Conservation (phyloP, 73 alveolate species). For the Stentor coeruleus region DNA sequence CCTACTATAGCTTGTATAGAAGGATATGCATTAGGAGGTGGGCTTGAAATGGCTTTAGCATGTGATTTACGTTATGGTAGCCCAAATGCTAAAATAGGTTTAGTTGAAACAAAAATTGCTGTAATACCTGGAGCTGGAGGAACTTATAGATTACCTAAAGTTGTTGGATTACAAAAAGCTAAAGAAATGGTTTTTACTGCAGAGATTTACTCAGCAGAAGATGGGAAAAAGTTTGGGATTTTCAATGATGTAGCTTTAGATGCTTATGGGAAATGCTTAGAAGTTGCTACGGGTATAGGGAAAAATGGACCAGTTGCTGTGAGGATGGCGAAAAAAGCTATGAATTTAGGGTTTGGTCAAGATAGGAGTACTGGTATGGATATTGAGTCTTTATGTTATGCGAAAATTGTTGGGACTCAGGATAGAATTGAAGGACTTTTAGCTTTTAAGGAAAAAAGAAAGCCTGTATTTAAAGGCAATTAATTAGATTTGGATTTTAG, state of each 20-base stretch:
- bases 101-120: constrained; percentile 93
- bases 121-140: constrained; percentile 99
- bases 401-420: constrained; percentile 73
- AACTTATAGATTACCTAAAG: constrained; percentile 85
- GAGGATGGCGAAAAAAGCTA: constrained; percentile 88
- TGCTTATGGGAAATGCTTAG: constrained; percentile 58
- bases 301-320: constrained; percentile 82
- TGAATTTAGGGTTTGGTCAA: constrained; percentile 86
- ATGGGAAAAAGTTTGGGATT: constrained; percentile 80
- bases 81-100: constrained; percentile 77
- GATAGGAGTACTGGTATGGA: constrained; percentile 78
- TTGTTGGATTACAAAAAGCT: constrained; percentile 88
- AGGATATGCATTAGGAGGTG: constrained; percentile 98
- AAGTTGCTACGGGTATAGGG: constrained; percentile 76
- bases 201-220: constrained; percentile 65
- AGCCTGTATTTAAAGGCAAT: constrained; percentile 74
- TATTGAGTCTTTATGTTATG: constrained; percentile 84
- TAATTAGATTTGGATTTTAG: constrained; percentile 45
- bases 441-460: constrained; percentile 93
- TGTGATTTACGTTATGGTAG: constrained; percentile 90
- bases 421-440: constrained; percentile 91
- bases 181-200: constrained; percentile 91
- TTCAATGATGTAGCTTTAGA: constrained; percentile 73
- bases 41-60: constrained; percentile 91
- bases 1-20: constrained; percentile 91